Base-by-base conservation (phyloP, 2,329 filamentous ascomycete genomes). In the Fusarium fujikuroi region DNA sequence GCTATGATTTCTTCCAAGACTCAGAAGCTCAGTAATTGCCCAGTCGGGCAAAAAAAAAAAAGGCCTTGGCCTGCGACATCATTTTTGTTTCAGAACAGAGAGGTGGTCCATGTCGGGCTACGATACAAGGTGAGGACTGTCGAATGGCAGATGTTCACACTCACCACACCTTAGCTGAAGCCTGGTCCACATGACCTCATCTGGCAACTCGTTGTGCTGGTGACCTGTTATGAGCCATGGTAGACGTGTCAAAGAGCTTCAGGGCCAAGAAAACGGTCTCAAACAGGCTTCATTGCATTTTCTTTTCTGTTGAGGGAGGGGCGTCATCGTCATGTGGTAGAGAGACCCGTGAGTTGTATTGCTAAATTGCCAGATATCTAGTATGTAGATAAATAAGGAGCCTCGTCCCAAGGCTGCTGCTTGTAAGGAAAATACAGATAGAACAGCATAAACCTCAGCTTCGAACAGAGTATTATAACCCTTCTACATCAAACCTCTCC, bases 171-270 rank as follows among this genome's bases (percentile, higher is more conserved):
- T 71, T 60, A 21, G 54, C 47, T 47, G 52, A 63, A 53, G 52
- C 71, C 65, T 66, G 44, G 75, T 68, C 59, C 75, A 66, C 69
- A 77, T 77, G 75, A 77, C 75, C 75, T 77, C 75, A 77, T 75
- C 49, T 56, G 18, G 66, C 61, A 73, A 60, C 52, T 40, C 40
- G 34, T 49, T 44, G 56, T 46, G 62, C 71, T 60, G 63, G 58
- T 71, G 65, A 64, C 62, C 57, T 47, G 54, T 46, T 46, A 69
- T 57, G 64, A 69, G 69, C 69, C 69, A 73, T 52, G 54, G 64
- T 44, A 60, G 47, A 66, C 65, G 70, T 70, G 70, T 72, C 66
- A 58, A 63, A 36, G 54, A 59, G 46, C 57, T 71, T 66, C 28
- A 63, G 40, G 43, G n/a, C 61, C 70, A 73, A 73, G 66, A 52